A percentile compares a stretch with the other conserved stretches of the same genome.
Conservation (phyloP, 129 eudicot genomes). For the Sambucus nigra region DNA sequence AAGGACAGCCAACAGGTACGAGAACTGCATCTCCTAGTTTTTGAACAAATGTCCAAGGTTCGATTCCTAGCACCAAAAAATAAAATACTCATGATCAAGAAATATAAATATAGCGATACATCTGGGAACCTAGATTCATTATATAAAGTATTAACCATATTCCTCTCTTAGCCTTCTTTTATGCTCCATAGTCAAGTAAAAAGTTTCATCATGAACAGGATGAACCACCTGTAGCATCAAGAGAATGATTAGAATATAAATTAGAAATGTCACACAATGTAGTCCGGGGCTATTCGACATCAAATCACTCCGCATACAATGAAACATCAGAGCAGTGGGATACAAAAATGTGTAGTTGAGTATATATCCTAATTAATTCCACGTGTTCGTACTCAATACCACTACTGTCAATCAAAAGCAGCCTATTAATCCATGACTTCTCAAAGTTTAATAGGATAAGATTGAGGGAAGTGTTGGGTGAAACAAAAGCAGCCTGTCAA, state of each 20-base stretch:
- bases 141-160: constrained; percentile 25
- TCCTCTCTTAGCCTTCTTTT: constrained; percentile 40
- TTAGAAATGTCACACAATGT: neutral
- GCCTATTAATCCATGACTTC: too few species aligned
- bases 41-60: constrained; percentile 50
- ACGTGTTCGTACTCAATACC: too few species aligned
- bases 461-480: too few species aligned
- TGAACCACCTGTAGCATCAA: constrained; percentile 28
- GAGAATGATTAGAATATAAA: neutral
- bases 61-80: constrained; percentile 24
- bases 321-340: neutral
- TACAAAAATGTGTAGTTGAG: neutral
- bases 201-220: constrained; percentile 46
- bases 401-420: too few species aligned
- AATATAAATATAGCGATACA: neutral
- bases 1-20: too few species aligned
- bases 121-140: neutral
- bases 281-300: too few species aligned
- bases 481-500: too few species aligned
- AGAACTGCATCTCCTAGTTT: constrained; percentile 47
- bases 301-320: too few species aligned
- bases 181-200: constrained; percentile 36
- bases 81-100: neutral
- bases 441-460: too few species aligned
- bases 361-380: too few species aligned